Percentiles rank a stretch among this genome's conserved stretches.
These are phyloP conservation scores for Dryas integrifolia DNA, from an alignment of 331 rosid species.

Conservation along the genomic window DNA sequence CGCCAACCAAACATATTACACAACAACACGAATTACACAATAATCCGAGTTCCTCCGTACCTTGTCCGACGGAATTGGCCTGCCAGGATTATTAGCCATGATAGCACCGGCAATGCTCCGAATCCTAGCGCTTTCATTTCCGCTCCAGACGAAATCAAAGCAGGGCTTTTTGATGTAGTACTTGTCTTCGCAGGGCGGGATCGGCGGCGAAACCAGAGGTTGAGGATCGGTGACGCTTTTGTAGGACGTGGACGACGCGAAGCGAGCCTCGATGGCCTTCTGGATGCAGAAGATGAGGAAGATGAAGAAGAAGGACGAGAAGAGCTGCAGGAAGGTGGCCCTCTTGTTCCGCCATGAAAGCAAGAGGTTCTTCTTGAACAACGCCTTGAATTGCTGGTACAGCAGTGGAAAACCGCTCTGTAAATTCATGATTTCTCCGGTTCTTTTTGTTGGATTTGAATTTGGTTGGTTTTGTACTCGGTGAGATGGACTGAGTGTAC, in stretches of 20 bases:
- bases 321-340: constrained; percentile 58
- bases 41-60: constrained; percentile 20
- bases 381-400: constrained; percentile 55
- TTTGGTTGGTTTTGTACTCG: not conserved
- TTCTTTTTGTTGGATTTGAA: not conserved
- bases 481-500: not conserved
- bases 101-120: constrained; percentile 52
- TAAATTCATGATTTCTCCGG: constrained; percentile 29
- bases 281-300: constrained; percentile 71
- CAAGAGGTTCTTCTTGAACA: constrained; percentile 55
- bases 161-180: constrained; percentile 52
- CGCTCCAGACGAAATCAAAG: constrained; percentile 72
- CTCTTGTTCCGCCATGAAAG: constrained; percentile 73
- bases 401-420: constrained; percentile 46
- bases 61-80: constrained; percentile 55
- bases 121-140: constrained; percentile 32
- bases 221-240: constrained; percentile 43
- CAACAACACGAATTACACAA: constrained; percentile 18
- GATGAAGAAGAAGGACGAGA: constrained; percentile 67
- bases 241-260: constrained; percentile 22
- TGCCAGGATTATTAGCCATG: constrained; percentile 70
- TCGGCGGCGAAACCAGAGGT: constrained; percentile 27
- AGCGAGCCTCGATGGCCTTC: constrained; percentile 47
- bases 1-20: not conserved
- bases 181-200: constrained; percentile 61